Percentiles rank a stretch among this genome's conserved stretches.
Evolutionary conservation across 805 yeast species (phyloP).

Genomic region (Yarrowia hollandica): DNA sequence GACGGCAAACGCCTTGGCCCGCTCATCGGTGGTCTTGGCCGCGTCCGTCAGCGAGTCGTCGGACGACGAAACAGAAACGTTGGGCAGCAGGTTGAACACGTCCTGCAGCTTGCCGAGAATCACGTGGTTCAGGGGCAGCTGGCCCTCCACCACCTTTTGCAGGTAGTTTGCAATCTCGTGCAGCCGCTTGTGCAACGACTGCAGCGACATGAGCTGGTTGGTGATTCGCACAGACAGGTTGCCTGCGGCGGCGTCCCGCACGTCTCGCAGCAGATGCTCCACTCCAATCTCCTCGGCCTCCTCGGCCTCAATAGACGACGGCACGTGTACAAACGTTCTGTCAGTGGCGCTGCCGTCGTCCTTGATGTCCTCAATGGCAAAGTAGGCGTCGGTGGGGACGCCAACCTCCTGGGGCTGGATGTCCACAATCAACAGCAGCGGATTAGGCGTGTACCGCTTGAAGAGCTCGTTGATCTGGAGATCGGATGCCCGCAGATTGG

Average conservation of each 20-base stretch:
- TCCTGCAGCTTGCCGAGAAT: slow-evolving; percentile 92
- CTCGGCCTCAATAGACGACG: slow-evolving; percentile 91
- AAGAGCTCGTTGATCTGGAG: slow-evolving; percentile 87
- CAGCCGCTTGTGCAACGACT: slow-evolving; percentile 79
- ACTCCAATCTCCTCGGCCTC: slow-evolving; percentile 99
- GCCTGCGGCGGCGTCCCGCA: slow-evolving; percentile 96
- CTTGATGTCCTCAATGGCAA: slow-evolving; percentile 91
- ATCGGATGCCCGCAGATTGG: slow-evolving; percentile 84
- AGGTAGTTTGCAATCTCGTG: slow-evolving; percentile 76
- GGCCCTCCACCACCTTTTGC: slow-evolving; percentile 65
- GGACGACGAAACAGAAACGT: slow-evolving; percentile 49
- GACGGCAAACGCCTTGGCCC: slow-evolving; percentile 79
- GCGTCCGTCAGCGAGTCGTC: slow-evolving; percentile 34
- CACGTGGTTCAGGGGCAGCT: slow-evolving; percentile 83
- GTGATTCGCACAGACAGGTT: slow-evolving; percentile 83
- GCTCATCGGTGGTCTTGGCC: slow-evolving; percentile 48
- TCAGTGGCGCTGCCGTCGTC: slow-evolving; percentile 94
- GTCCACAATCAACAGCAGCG: slow-evolving; percentile 85
- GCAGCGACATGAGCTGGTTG: slow-evolving; percentile 81
- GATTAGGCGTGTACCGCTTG: slow-evolving; percentile 76
- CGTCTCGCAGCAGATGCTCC: slow-evolving; percentile 90
- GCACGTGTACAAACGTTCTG: slow-evolving; percentile 88
- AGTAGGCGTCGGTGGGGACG: slow-evolving; percentile 92
- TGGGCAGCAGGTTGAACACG: slow-evolving; percentile 89
- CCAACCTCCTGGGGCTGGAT: slow-evolving; percentile 84